Evolutionary conservation across 2,329 filamentous ascomycete species (phyloP).

Genomic region (Penicillium occitanis): DNA sequence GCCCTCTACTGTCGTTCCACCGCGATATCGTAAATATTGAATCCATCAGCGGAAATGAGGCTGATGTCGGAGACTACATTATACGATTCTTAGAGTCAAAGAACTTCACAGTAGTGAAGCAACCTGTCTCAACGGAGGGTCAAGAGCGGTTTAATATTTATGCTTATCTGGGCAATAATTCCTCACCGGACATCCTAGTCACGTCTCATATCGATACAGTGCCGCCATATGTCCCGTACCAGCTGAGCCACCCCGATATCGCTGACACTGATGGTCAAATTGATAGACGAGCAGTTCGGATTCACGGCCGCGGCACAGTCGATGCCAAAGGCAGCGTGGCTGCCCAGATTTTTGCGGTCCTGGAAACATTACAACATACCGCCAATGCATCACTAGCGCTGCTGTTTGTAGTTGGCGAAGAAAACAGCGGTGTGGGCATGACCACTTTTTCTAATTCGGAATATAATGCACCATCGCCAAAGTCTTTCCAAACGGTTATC

Average conservation of each 20-base stretch:
- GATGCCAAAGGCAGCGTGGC: not conserved
- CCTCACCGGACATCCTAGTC: not conserved
- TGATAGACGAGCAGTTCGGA: not conserved
- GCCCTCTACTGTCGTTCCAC: not conserved
- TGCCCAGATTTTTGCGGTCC: not conserved
- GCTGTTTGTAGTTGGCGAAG: not conserved
- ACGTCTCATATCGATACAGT: not conserved
- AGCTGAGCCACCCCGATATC: not conserved
- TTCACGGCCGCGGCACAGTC: not conserved
- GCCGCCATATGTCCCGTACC: not conserved
- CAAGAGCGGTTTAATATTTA: not conserved
- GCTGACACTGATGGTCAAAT: not conserved
- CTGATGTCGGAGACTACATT: not conserved
- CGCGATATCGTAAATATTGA: not conserved
- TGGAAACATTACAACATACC: not conserved
- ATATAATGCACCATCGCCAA: not conserved
- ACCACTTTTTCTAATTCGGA: not conserved
- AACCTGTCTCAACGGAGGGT: not conserved
- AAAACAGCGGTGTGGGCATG: not conserved
- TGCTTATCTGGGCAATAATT: not conserved
- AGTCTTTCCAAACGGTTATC: not conserved
- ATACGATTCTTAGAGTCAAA: not conserved
- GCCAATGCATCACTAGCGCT: not conserved
- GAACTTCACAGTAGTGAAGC: not conserved
- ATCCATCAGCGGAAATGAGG: not conserved